phyloP scores from a whole-genome alignment of 441 rosid species.

The Euphorbia schlechtendalii region DNA sequence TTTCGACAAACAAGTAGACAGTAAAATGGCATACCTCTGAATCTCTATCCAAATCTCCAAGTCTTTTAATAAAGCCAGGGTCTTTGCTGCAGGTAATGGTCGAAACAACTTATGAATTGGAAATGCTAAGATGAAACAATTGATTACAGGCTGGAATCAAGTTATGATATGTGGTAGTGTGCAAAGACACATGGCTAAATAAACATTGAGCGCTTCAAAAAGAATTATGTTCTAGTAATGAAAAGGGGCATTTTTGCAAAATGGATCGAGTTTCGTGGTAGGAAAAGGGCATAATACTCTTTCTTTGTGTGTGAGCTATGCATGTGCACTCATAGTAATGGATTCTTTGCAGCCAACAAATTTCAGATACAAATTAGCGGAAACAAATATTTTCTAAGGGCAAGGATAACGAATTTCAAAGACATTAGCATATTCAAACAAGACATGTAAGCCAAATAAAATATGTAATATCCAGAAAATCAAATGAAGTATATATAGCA shows the following conservation, averaged over 20 bases:
- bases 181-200: background rate
- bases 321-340: background rate
- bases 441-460: background rate
- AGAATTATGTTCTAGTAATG: background rate
- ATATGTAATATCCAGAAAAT: background rate
- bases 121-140: background rate
- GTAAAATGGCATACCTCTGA: slow-evolving; percentile 38
- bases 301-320: background rate
- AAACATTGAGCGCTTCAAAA: background rate
- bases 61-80: slow-evolving; percentile 67
- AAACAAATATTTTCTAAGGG: background rate
- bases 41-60: slow-evolving; percentile 35
- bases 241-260: too few species aligned
- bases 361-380: background rate
- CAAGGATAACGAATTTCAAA: background rate
- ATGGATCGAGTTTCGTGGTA: background rate
- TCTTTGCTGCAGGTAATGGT: slow-evolving; percentile 55
- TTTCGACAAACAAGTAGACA: background rate
- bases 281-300: background rate
- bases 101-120: slow-evolving; percentile 14
- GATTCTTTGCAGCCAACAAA: background rate
- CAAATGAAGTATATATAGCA: background rate
- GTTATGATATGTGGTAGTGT: background rate
- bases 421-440: background rate
- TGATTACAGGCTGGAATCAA: slow-evolving; percentile 3